phyloP scores from a whole-genome alignment of 345 rosid genomes.

The Pistacia vera region DNA sequence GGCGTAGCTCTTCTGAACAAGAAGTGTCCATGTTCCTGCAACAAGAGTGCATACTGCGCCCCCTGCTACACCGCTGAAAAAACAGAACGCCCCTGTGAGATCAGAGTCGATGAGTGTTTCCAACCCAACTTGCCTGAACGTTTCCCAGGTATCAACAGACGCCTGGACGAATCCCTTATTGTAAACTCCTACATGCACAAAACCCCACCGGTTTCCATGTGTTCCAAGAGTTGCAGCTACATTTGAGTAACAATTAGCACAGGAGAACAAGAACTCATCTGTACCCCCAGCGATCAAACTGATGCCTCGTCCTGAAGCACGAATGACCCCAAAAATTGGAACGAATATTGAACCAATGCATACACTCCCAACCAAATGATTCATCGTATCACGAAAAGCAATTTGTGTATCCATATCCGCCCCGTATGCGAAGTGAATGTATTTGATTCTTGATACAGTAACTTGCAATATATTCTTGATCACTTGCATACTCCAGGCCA shows the following conservation, averaged over 20 bases:
- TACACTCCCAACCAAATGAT: slow-evolving; percentile 56
- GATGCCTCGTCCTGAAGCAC: slow-evolving; percentile 61
- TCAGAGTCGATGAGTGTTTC: slow-evolving; percentile 64
- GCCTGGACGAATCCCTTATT: slow-evolving; percentile 73
- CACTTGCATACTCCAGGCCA: slow-evolving; percentile 79
- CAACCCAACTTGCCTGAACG: slow-evolving; percentile 41
- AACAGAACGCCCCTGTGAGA: slow-evolving; percentile 77
- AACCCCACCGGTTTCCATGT: slow-evolving; percentile 78
- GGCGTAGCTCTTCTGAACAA: slow-evolving; percentile 56
- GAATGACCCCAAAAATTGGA: slow-evolving; percentile 50
- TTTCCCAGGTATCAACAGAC: slow-evolving; percentile 69
- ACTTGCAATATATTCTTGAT: slow-evolving; percentile 60
- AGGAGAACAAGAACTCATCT: slow-evolving; percentile 72
- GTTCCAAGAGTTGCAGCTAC: slow-evolving; percentile 48
- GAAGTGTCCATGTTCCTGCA: slow-evolving; percentile 70
- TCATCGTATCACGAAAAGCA: slow-evolving; percentile 48
- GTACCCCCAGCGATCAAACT: slow-evolving; percentile 48
- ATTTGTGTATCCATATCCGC: slow-evolving; percentile 45
- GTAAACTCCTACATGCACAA: slow-evolving; percentile 75
- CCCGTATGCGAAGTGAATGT: slow-evolving; percentile 52
- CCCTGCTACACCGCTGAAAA: slow-evolving; percentile 58
- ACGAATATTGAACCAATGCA: slow-evolving; percentile 66
- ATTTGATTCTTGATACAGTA: slow-evolving; percentile 59
- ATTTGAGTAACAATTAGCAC: slow-evolving; percentile 62
- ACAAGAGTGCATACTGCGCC: slow-evolving; percentile 61